A percentile compares a stretch with the other conserved stretches of the same genome.
These are phyloP conservation scores for Cyberlindnera euphorbiiphila DNA, from an alignment of 805 yeast species.

Conservation along the genomic window DNA sequence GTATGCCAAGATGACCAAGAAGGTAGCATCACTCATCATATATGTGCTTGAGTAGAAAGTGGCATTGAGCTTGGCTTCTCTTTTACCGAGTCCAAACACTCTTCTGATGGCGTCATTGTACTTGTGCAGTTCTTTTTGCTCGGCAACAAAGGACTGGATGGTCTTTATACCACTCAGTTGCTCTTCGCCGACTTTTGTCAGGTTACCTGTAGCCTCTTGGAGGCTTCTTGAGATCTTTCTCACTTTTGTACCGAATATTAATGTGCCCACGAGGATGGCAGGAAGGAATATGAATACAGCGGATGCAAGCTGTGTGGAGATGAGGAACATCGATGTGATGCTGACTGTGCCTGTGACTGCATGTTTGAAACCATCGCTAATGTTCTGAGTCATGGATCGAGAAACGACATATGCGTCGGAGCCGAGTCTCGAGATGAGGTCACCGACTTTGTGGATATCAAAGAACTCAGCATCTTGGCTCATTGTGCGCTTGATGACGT, in stretches of 20 bases:
- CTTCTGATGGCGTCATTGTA: slow-evolving; percentile 70
- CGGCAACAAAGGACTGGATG: slow-evolving; percentile 90
- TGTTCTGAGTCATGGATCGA: slow-evolving; percentile 81
- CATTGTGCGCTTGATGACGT: slow-evolving; percentile 71
- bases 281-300: slow-evolving; percentile 80
- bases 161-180: slow-evolving; percentile 84
- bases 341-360: slow-evolving; percentile 81
- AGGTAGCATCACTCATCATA: slow-evolving; percentile 78
- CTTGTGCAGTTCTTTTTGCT: slow-evolving; percentile 69
- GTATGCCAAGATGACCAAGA: slow-evolving; percentile 68
- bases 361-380: slow-evolving; percentile 88
- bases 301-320: slow-evolving; percentile 75
- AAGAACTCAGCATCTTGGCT: slow-evolving; percentile 90
- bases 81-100: slow-evolving; percentile 63
- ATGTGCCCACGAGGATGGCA: slow-evolving; percentile 71
- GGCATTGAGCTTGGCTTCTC: slow-evolving; percentile 79
- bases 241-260: slow-evolving; percentile 78
- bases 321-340: slow-evolving; percentile 83
- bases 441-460: slow-evolving; percentile 93
- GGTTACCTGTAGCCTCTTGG: slow-evolving; percentile 81
- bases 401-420: slow-evolving; percentile 90
- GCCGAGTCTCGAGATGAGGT: slow-evolving; percentile 82
- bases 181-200: slow-evolving; percentile 91
- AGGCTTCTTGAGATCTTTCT: slow-evolving; percentile 70
- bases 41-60: slow-evolving; percentile 74